Evolutionary conservation across 331 rosid species (phyloP).

Genomic region (Quercus lobata): DNA sequence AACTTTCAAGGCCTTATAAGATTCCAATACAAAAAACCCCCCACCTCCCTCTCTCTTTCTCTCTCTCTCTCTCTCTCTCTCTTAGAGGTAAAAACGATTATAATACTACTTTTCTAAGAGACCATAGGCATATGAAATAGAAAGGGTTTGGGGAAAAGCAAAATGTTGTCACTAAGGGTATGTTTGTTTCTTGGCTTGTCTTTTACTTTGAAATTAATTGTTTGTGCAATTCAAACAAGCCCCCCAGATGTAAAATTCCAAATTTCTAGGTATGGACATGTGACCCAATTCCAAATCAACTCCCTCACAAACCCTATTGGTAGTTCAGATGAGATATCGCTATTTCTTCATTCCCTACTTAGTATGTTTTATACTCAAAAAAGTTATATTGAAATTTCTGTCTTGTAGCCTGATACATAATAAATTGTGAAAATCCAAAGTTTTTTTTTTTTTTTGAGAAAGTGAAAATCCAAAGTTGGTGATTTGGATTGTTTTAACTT

Average conservation of each 20-base stretch:
- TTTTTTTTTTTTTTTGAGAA: too few species aligned
- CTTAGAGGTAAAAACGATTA: not conserved
- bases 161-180: constrained; percentile 68
- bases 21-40: constrained; percentile 34
- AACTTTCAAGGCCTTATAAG: constrained; percentile 52
- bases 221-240: constrained; percentile 14
- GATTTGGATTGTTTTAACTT: too few species aligned
- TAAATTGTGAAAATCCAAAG: too few species aligned
- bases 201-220: constrained; percentile 15
- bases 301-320: not conserved
- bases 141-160: constrained; percentile 64
- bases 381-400: not conserved
- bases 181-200: constrained; percentile 55
- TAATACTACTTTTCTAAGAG: constrained; percentile 1
- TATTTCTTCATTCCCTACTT: not conserved
- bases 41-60: constrained; percentile 1
- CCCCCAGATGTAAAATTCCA: not conserved
- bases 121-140: constrained; percentile 25
- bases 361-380: not conserved
- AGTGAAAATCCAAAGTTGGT: too few species aligned
- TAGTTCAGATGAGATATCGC: not conserved
- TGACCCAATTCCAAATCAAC: constrained; percentile 10
- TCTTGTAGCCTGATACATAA: not conserved
- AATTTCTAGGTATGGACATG: constrained; percentile 11
- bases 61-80: constrained; percentile 9